Conservation (phyloP, 2,329 filamentous ascomycete species). For the Gnomoniopsis sp. region DNA sequence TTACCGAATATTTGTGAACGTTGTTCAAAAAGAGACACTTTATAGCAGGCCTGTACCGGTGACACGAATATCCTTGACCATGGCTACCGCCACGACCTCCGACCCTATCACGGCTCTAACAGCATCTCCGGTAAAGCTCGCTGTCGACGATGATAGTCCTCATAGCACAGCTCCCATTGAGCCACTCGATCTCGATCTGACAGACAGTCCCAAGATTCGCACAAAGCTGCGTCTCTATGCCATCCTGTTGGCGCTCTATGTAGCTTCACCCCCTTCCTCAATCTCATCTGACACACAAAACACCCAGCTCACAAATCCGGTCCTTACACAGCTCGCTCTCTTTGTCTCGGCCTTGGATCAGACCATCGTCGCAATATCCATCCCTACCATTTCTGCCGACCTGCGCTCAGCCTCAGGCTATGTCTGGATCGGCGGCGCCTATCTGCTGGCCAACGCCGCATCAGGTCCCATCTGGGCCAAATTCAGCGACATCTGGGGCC, state of each 20-base stretch:
- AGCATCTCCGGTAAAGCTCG: not conserved
- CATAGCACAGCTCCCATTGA: not conserved
- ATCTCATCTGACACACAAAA: too few relatives aligned
- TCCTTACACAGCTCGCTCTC: conserved; percentile 3
- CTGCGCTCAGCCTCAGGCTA: conserved; percentile 54
- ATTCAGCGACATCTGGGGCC: conserved; percentile 39
- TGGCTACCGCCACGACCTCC: not conserved
- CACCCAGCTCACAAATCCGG: too few relatives aligned
- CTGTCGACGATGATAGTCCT: not conserved
- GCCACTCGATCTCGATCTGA: conserved; percentile 17
- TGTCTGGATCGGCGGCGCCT: conserved; percentile 64
- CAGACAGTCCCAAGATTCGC: conserved; percentile 15
- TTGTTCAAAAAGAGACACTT: too few relatives aligned
- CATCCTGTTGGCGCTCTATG: conserved; percentile 21
- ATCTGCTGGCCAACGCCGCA: conserved; percentile 58
- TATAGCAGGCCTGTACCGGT: too few relatives aligned
- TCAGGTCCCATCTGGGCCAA: conserved; percentile 57
- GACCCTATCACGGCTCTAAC: not conserved
- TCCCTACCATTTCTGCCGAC: conserved; percentile 45
- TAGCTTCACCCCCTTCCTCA: not conserved
- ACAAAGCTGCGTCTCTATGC: conserved; percentile 20
- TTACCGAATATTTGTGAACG: too few relatives aligned
- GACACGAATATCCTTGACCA: too few relatives aligned
- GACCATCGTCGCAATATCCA: conserved; percentile 46
- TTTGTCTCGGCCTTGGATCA: conserved; percentile 26